These are phyloP conservation scores for Clitopilus hobsonii DNA, from an alignment of 768 basidiomycete species.

Conservation along the genomic window DNA sequence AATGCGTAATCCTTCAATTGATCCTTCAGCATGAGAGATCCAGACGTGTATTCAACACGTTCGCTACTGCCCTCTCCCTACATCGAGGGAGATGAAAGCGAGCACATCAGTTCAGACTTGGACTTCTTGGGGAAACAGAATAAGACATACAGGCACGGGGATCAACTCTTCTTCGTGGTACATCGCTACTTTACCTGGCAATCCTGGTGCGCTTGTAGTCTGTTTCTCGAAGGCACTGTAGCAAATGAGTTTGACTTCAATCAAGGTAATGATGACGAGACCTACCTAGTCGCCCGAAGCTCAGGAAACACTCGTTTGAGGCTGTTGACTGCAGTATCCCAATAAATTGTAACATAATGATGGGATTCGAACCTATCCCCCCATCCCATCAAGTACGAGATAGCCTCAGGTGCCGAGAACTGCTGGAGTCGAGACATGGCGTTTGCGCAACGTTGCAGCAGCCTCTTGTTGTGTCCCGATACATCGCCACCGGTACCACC, in stretches of 20 bases:
- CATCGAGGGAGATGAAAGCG: too few species aligned
- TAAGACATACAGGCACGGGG: too few species aligned
- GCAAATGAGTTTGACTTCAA: background rate
- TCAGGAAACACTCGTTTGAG: conserved; percentile 14
- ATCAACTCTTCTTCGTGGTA: too few species aligned
- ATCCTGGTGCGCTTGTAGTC: too few species aligned
- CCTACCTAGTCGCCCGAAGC: conserved; percentile 1
- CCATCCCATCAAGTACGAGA: conserved; percentile 41
- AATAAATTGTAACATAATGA: conserved; percentile 28
- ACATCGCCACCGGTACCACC: conserved; percentile 11
- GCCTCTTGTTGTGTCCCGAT: conserved; percentile 17
- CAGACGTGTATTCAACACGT: background rate
- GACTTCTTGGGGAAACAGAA: too few species aligned
- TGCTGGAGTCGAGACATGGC: conserved; percentile 32
- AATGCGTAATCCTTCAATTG: background rate
- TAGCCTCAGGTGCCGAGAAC: conserved; percentile 28
- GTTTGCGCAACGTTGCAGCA: conserved; percentile 26
- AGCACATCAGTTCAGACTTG: too few species aligned
- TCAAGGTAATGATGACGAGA: background rate
- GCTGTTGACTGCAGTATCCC: conserved; percentile 19
- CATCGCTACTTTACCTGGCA: too few species aligned
- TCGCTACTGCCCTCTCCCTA: background rate
- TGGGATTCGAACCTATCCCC: conserved; percentile 32
- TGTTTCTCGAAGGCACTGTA: too few species aligned
- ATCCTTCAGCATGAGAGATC: background rate